A percentile compares a stretch with the other conserved stretches of the same genome.
Conservation (phyloP, 148 eudicot genomes). For the Camellia japonica region DNA sequence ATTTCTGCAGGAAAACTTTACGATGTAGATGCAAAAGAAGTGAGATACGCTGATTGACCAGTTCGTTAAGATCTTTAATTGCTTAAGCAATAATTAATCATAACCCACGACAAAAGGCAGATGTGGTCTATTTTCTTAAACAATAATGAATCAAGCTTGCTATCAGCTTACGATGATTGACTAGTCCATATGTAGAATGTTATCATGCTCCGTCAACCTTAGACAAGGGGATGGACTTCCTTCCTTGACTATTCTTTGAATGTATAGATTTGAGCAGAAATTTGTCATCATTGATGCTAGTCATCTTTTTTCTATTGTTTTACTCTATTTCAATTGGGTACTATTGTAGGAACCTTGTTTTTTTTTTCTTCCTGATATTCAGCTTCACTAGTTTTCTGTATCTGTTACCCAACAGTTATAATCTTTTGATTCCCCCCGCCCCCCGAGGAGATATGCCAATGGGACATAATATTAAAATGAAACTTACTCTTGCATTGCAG, state of each 20-base stretch:
- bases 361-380: background rate
- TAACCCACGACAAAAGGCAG: background rate
- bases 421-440: background rate
- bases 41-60: background rate
- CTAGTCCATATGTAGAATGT: background rate
- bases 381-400: conserved; percentile 5
- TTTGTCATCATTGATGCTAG: background rate
- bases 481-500: conserved; percentile 9
- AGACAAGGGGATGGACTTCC: background rate
- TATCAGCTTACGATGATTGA: background rate
- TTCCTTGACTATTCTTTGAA: conserved; percentile 4
- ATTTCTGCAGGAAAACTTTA: background rate
- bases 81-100: background rate
- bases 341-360: background rate
- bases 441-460: background rate
- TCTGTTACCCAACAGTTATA: background rate
- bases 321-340: background rate
- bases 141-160: background rate
- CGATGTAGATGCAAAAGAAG: background rate
- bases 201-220: background rate
- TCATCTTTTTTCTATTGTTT: background rate
- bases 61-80: background rate
- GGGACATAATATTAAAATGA: background rate
- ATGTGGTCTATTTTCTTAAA: background rate
- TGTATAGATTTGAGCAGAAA: background rate